Evolutionary conservation across 306 rosid genomes (phyloP).

Genomic region (Abrus precatorius): DNA sequence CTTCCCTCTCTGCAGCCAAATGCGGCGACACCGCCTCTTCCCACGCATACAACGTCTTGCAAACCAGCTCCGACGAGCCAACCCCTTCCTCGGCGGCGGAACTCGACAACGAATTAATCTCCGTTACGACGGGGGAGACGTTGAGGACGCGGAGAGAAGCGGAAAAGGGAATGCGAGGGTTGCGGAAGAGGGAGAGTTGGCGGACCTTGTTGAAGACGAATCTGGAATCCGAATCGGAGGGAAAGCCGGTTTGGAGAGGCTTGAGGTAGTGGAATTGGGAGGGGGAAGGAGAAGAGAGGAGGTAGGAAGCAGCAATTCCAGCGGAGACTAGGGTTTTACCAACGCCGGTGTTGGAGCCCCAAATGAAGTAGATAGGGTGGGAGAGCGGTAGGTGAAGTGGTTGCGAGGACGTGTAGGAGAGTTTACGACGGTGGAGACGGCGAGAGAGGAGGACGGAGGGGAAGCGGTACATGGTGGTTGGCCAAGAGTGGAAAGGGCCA

Average conservation of each 20-base stretch:
- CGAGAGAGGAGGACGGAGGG: slow-evolving; percentile 46
- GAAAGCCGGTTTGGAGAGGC: slow-evolving; percentile 93
- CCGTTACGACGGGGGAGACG: slow-evolving; percentile 55
- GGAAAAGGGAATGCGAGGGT: slow-evolving; percentile 51
- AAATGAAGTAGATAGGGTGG: slow-evolving; percentile 79
- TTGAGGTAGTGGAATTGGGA: slow-evolving; percentile 77
- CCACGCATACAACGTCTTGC: slow-evolving; percentile 94
- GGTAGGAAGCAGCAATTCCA: slow-evolving; percentile 78
- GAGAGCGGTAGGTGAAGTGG: slow-evolving; percentile 66
- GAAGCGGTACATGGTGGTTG: slow-evolving; percentile 44
- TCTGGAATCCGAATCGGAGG: slow-evolving; percentile 88
- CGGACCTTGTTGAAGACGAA: slow-evolving; percentile 66
- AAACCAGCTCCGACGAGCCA: slow-evolving; percentile 60
- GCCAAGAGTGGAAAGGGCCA: neutral
- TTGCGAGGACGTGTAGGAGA: slow-evolving; percentile 49
- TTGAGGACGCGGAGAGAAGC: slow-evolving; percentile 68
- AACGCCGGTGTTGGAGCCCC: slow-evolving; percentile 91
- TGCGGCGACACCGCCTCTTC: slow-evolving; percentile 88
- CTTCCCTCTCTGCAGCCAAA: slow-evolving; percentile 83
- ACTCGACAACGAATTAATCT: neutral
- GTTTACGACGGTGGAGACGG: slow-evolving; percentile 45
- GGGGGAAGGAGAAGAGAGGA: slow-evolving; percentile 56
- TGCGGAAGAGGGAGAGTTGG: slow-evolving; percentile 57
- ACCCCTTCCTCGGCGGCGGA: slow-evolving; percentile 1
- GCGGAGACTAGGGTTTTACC: slow-evolving; percentile 97